Evolutionary conservation across 176 grass and related monocot species (phyloP).

Genomic region (Carex parvula): DNA sequence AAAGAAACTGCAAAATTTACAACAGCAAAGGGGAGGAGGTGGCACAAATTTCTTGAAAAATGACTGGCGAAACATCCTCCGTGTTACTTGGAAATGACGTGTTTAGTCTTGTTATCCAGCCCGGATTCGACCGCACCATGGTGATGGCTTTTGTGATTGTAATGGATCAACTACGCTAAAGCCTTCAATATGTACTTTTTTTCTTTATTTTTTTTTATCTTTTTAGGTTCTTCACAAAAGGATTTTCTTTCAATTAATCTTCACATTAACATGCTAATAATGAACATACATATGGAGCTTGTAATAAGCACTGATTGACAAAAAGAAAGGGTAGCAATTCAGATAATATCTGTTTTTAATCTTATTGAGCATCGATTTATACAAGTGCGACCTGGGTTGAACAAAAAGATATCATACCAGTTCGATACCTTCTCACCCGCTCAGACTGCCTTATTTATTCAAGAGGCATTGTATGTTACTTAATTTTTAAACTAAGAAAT

Average conservation of each 20-base stretch:
- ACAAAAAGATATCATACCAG: neutral
- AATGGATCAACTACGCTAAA: conserved; percentile 62
- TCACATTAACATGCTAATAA: neutral
- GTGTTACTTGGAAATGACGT: conserved; percentile 60
- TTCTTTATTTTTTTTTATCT: too few relatives aligned
- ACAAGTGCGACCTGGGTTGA: neutral
- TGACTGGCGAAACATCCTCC: neutral
- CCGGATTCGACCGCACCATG: conserved; percentile 33
- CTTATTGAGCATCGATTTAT: neutral
- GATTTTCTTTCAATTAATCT: neutral
- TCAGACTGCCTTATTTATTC: neutral
- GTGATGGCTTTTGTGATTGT: conserved; percentile 80
- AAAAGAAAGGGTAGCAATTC: neutral
- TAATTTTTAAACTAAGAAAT: neutral
- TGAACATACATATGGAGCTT: neutral
- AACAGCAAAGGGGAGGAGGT: conserved; percentile 40
- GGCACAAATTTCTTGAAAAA: conserved; percentile 34
- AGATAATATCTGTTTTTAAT: neutral
- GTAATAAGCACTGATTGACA: neutral
- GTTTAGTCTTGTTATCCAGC: conserved; percentile 64
- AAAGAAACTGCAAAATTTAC: conserved; percentile 58
- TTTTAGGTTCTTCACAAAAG: too few relatives aligned
- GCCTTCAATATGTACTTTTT: neutral
- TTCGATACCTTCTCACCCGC: neutral
- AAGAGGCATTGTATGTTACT: neutral